Conservation (phyloP, 1,284 basidiomycete species). For the Tausonia pullulans region DNA sequence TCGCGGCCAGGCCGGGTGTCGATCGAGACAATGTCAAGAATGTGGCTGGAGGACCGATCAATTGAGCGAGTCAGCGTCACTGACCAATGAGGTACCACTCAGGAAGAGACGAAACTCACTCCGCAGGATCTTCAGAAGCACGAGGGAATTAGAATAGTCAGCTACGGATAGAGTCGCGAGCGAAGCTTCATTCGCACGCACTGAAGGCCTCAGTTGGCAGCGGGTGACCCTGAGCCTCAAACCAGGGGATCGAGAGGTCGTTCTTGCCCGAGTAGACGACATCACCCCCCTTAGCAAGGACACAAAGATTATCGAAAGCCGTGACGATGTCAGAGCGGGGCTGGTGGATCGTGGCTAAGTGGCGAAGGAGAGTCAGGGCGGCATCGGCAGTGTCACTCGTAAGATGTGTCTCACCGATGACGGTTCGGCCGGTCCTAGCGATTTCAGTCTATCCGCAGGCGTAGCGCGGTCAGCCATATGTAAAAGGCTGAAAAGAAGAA, state of each 20-base stretch:
- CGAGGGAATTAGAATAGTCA: not conserved
- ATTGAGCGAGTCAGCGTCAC: not conserved
- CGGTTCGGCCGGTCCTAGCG: conserved; percentile 42
- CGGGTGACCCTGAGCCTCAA: conserved; percentile 30
- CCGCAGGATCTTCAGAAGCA: conserved; percentile 32
- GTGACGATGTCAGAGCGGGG: conserved; percentile 41
- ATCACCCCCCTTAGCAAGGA: conserved; percentile 42
- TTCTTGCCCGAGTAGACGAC: conserved; percentile 30
- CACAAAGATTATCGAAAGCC: conserved; percentile 39
- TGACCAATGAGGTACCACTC: not conserved
- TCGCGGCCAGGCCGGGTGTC: conserved; percentile 23
- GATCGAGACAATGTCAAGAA: conserved; percentile 35
- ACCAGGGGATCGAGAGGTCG: conserved; percentile 28
- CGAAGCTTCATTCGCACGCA: not conserved
- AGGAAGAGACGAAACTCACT: conserved; percentile 16
- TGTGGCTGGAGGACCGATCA: conserved; percentile 20
- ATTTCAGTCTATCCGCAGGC: conserved; percentile 34
- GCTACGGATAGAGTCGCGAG: conserved; percentile 13
- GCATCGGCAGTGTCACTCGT: not conserved
- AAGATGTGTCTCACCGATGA: conserved; percentile 33
- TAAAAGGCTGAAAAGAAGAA: no score
- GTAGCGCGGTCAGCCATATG: no score
- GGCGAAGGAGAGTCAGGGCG: not conserved
- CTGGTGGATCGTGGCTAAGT: conserved; percentile 42
- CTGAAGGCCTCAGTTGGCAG: conserved; percentile 26